These are phyloP conservation scores for Gossypium anomalum DNA, from an alignment of 345 rosid species.

Conservation along the genomic window DNA sequence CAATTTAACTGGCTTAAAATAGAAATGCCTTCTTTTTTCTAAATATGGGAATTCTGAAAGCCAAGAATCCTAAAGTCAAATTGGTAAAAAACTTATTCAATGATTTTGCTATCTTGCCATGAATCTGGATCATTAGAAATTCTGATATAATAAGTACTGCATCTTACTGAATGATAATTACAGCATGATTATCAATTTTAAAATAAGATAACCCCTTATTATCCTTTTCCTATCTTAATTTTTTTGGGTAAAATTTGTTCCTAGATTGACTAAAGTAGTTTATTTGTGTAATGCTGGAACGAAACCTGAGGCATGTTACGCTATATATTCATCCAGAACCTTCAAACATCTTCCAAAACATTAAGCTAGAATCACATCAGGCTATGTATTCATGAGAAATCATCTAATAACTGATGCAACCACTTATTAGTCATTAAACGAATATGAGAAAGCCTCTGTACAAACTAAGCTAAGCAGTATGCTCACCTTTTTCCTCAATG, in stretches of 20 bases:
- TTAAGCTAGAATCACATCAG: neutral
- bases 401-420: neutral
- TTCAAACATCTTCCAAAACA: constrained; percentile 9
- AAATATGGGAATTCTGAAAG: neutral
- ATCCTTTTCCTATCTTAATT: constrained; percentile 1
- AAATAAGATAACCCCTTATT: neutral
- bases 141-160: neutral
- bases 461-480: neutral
- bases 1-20: too few species aligned
- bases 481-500: constrained; percentile 64
- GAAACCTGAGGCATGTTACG: constrained; percentile 4
- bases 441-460: neutral
- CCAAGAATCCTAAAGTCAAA: neutral
- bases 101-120: neutral
- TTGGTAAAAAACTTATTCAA: constrained; percentile 1
- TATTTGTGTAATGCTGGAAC: neutral
- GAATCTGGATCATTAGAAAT: neutral
- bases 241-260: neutral
- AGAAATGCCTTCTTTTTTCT: neutral
- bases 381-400: neutral
- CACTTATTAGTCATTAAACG: neutral
- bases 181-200: neutral
- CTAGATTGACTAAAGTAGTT: neutral
- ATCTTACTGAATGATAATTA: neutral
- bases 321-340: neutral